phyloP scores from a whole-genome alignment of 2,329 filamentous ascomycete genomes.

The Pyrenochaeta sp. region DNA sequence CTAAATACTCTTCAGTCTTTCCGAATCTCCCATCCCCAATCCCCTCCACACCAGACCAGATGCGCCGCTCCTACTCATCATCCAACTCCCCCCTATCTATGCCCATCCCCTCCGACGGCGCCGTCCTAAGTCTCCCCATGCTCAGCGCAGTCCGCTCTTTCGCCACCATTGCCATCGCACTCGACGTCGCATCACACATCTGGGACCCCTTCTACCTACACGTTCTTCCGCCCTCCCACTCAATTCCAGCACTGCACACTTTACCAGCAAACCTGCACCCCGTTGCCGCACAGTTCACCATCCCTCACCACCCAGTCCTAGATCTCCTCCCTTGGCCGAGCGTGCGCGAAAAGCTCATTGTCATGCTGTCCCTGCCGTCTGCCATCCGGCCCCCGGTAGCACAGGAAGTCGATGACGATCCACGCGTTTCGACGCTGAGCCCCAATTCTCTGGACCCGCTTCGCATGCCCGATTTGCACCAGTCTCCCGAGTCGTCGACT shows the following conservation, averaged over 20 bases:
- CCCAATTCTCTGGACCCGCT: neutral
- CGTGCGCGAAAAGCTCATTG: slow-evolving; percentile 55
- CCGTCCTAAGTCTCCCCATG: slow-evolving; percentile 47
- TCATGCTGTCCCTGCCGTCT: slow-evolving; percentile 59
- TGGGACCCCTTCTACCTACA: slow-evolving; percentile 29
- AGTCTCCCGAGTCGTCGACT: neutral
- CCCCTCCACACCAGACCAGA: neutral
- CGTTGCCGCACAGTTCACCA: slow-evolving; percentile 56
- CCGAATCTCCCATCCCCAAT: neutral
- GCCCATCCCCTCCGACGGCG: slow-evolving; percentile 11
- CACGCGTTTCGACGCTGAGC: neutral
- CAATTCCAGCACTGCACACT: slow-evolving; percentile 3
- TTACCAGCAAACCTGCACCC: slow-evolving; percentile 56
- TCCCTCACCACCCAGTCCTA: slow-evolving; percentile 65
- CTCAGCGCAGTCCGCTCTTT: slow-evolving; percentile 41
- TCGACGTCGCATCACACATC: slow-evolving; percentile 18
- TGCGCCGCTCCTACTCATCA: neutral
- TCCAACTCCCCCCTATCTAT: neutral
- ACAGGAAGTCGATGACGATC: slow-evolving; percentile 42
- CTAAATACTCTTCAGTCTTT: neutral
- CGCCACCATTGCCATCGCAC: slow-evolving; percentile 18
- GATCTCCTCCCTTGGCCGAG: slow-evolving; percentile 67
- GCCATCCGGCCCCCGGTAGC: slow-evolving; percentile 58
- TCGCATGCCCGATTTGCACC: neutral
- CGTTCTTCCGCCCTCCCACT: slow-evolving; percentile 16